A percentile compares a stretch with the other conserved stretches of the same genome.
phyloP scores from a whole-genome alignment of 495 filamentous ascomycete genomes.

The Hypoxylon crocopeplum region DNA sequence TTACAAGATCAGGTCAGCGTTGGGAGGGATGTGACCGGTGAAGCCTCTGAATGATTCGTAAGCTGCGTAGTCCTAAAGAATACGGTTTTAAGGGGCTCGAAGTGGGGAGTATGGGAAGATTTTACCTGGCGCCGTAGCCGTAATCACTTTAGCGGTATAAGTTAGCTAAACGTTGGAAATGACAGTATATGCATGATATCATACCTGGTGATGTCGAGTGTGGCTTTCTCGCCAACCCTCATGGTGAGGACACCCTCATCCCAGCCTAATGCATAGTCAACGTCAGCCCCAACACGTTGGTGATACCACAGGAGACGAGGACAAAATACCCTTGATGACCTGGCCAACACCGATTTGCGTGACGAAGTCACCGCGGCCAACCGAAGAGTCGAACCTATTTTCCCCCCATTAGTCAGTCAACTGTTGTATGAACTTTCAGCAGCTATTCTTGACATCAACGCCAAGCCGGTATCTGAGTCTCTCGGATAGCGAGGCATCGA shows the following conservation, averaged over 20 bases:
- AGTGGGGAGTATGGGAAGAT: conserved; percentile 10
- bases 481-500: background rate
- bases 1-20: conserved; percentile 64
- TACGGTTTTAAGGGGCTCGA: background rate
- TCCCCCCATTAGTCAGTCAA: conserved; percentile 12
- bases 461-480: conserved; percentile 12
- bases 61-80: conserved; percentile 26
- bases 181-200: conserved; percentile 31
- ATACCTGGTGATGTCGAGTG: conserved; percentile 78
- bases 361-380: conserved; percentile 67
- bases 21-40: conserved; percentile 66
- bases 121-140: conserved; percentile 78
- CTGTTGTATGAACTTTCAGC: conserved; percentile 5
- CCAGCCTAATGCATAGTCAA: conserved; percentile 66
- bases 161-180: conserved; percentile 24
- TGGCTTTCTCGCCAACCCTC: conserved; percentile 81
- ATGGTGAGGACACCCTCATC: conserved; percentile 83
- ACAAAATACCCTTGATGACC: conserved; percentile 75
- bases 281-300: conserved; percentile 17
- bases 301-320: background rate
- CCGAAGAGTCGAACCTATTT: conserved; percentile 80
- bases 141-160: conserved; percentile 64
- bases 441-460: conserved; percentile 17
- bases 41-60: conserved; percentile 61
- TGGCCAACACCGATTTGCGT: conserved; percentile 74